phyloP scores from a whole-genome alignment of 306 rosid species.

The Gastrolobium villosum region DNA sequence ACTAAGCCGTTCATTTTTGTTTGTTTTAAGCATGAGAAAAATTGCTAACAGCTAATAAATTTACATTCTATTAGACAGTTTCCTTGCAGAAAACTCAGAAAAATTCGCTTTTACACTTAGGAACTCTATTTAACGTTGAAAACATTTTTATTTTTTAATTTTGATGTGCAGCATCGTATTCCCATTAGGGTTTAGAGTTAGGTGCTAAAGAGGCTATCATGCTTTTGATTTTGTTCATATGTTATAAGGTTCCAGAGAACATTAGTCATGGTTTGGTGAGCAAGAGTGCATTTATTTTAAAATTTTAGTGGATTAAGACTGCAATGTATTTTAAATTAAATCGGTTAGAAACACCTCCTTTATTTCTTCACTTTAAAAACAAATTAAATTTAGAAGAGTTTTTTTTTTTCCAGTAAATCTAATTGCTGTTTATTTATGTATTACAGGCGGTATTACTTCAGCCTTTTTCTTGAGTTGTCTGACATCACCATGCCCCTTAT shows the following conservation, averaged over 20 bases:
- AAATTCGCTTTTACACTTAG: not conserved
- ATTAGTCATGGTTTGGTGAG: not conserved
- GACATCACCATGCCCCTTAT: slow-evolving; percentile 86
- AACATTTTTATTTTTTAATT: not conserved
- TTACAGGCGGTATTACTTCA: slow-evolving; percentile 93
- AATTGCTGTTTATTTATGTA: slow-evolving; percentile 34
- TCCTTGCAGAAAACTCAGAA: not conserved
- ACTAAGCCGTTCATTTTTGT: not conserved
- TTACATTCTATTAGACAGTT: not conserved
- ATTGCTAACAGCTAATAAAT: slow-evolving; percentile 12
- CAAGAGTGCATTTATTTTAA: not conserved
- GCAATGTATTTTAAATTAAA: not conserved
- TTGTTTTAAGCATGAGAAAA: slow-evolving; percentile 5
- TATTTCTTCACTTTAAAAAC: not conserved
- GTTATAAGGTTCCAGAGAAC: not conserved
- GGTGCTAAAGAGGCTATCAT: not conserved
- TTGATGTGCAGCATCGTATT: not conserved
- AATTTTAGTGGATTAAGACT: not conserved
- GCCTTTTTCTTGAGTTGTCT: slow-evolving; percentile 86
- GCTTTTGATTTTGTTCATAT: not conserved
- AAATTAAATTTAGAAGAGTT: not conserved
- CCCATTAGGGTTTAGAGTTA: slow-evolving; percentile 12
- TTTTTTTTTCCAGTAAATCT: not conserved
- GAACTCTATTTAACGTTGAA: not conserved
- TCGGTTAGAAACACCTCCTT: not conserved